Conservation (phyloP, 441 rosid species). For the Syzygium malaccense region DNA sequence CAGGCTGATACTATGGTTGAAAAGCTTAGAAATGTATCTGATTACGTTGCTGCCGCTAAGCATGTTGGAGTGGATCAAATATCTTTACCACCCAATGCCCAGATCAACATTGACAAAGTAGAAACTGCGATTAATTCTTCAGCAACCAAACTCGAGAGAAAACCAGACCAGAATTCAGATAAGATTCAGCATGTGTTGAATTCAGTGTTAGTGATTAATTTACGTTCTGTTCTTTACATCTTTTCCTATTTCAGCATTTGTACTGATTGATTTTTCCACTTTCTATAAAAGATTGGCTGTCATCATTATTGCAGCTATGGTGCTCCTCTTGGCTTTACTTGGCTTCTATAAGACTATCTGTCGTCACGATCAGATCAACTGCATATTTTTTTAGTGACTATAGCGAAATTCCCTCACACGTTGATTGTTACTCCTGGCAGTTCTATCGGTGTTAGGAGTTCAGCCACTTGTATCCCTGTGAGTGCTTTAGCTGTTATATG, state of each 20-base stretch:
- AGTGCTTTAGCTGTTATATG: slow-evolving; percentile 14
- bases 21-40: slow-evolving; percentile 29
- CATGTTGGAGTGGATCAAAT: slow-evolving; percentile 23
- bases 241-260: neutral
- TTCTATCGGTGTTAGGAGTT: slow-evolving; percentile 42
- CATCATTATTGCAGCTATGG: slow-evolving; percentile 32
- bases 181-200: slow-evolving; percentile 19
- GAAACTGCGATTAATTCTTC: slow-evolving; percentile 44
- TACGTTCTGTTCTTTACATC: neutral
- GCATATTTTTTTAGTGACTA: neutral
- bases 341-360: slow-evolving; percentile 51
- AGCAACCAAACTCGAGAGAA: slow-evolving; percentile 31
- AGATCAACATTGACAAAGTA: slow-evolving; percentile 30
- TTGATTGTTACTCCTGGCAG: slow-evolving; percentile 20
- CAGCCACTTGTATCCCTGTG: slow-evolving; percentile 49
- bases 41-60: slow-evolving; percentile 42
- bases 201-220: slow-evolving; percentile 36
- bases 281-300: slow-evolving; percentile 44
- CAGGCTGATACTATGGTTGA: slow-evolving; percentile 30
- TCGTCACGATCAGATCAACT: neutral
- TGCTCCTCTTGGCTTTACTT: slow-evolving; percentile 50
- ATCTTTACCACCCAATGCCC: slow-evolving; percentile 34
- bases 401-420: neutral
- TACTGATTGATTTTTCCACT: neutral
- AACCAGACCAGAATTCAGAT: slow-evolving; percentile 30